Conservation (phyloP, 805 yeast genomes). For the Citeromyces matritensis region DNA sequence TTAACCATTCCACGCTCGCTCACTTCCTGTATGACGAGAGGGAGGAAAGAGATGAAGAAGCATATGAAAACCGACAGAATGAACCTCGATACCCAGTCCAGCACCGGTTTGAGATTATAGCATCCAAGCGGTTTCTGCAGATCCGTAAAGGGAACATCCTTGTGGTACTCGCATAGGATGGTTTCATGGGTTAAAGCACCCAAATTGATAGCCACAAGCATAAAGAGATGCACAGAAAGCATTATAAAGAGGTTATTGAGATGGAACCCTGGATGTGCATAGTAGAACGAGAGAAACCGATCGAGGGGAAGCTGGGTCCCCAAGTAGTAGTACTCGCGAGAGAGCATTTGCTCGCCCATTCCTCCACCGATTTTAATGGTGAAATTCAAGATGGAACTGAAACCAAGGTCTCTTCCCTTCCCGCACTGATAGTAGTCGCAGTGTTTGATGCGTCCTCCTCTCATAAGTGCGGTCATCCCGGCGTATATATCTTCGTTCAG, state of each 20-base stretch:
- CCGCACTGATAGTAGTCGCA: slow-evolving; percentile 96
- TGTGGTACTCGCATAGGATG: slow-evolving; percentile 50
- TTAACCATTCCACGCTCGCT: slow-evolving; percentile 76
- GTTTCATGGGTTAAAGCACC: slow-evolving; percentile 70
- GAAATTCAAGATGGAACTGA: slow-evolving; percentile 81
- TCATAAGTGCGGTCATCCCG: slow-evolving; percentile 76
- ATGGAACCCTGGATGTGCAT: slow-evolving; percentile 96
- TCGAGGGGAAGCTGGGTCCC: slow-evolving; percentile 87
- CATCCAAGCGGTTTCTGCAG: slow-evolving; percentile 70
- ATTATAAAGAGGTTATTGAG: slow-evolving; percentile 80
- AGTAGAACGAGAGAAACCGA: slow-evolving; percentile 80
- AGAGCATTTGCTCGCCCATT: slow-evolving; percentile 92
- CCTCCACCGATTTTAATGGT: slow-evolving; percentile 96
- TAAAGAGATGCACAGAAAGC: slow-evolving; percentile 74
- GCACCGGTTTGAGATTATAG: slow-evolving; percentile 71
- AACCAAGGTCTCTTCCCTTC: slow-evolving; percentile 91
- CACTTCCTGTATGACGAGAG: slow-evolving; percentile 74
- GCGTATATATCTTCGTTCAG: slow-evolving; percentile 93
- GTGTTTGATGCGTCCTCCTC: slow-evolving; percentile 92
- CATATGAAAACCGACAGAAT: slow-evolving; percentile 85
- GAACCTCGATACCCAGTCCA: slow-evolving; percentile 81
- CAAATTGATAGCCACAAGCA: slow-evolving; percentile 63
- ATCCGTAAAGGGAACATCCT: slow-evolving; percentile 58
- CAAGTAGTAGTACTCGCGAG: slow-evolving; percentile 81
- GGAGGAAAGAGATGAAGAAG: slow-evolving; percentile 83